A percentile compares a stretch with the other conserved stretches of the same genome.
Evolutionary conservation across 352 stramenopile species (phyloP).

Genomic region (Pythium dissotocum): DNA sequence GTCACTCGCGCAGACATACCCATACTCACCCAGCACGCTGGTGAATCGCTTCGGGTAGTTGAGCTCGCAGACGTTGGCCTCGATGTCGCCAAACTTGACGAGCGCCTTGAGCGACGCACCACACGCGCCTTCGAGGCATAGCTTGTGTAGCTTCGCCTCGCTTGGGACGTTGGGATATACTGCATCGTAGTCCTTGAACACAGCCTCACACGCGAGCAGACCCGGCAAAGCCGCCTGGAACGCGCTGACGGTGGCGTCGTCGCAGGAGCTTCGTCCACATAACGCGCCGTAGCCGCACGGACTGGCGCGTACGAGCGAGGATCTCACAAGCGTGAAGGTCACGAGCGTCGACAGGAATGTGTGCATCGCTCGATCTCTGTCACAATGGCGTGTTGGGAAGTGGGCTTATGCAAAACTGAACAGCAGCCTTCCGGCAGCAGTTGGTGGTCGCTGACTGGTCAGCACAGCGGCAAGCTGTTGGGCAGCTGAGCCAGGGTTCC

Average conservation of each 20-base stretch:
- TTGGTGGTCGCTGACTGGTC: too few relatives aligned
- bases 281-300: slow-evolving; percentile 16
- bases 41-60: slow-evolving; percentile 5
- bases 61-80: slow-evolving; percentile 10
- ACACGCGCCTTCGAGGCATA: slow-evolving; percentile 4
- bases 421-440: too few relatives aligned
- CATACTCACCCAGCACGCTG: neutral
- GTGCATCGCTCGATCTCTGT: neutral
- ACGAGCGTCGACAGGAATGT: neutral
- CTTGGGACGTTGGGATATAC: neutral
- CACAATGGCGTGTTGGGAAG: too few relatives aligned
- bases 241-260: slow-evolving; percentile 4
- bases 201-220: slow-evolving; percentile 2
- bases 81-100: slow-evolving; percentile 16
- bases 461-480: too few relatives aligned
- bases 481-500: too few relatives aligned
- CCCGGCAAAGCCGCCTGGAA: slow-evolving; percentile 9
- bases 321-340: neutral
- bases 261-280: slow-evolving; percentile 6
- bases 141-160: neutral
- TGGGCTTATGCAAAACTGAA: too few relatives aligned
- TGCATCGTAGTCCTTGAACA: neutral
- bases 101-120: slow-evolving; percentile 9
- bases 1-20: neutral
- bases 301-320: neutral